phyloP scores from a whole-genome alignment of 2,329 filamentous ascomycete species.

The Xylariaceae sp. region DNA sequence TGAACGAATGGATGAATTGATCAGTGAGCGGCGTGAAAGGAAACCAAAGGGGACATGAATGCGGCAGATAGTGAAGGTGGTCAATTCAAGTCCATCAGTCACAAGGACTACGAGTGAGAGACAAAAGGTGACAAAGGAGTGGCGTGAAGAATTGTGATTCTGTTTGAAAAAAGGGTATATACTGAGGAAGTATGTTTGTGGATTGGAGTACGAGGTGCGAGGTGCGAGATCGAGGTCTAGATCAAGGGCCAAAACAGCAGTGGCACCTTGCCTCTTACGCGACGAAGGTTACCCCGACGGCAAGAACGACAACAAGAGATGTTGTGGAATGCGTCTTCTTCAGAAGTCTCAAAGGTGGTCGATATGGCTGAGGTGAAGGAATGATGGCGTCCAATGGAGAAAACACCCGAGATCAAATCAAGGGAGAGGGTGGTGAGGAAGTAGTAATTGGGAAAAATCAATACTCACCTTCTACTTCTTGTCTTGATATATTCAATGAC shows the following conservation, averaged over 20 bases:
- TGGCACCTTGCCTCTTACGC: conserved; percentile 10
- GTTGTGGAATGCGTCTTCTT: conserved; percentile 27
- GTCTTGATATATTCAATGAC: not conserved
- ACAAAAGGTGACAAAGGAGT: conserved; percentile 24
- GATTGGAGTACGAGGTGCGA: conserved; percentile 12
- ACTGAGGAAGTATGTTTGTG: conserved; percentile 9
- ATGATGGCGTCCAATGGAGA: conserved; percentile 30
- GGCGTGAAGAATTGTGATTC: conserved; percentile 14
- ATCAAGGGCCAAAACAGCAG: conserved; percentile 8
- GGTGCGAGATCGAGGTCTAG: conserved; percentile 5
- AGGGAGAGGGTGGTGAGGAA: conserved; percentile 18
- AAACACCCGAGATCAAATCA: conserved; percentile 22
- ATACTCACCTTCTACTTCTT: not conserved
- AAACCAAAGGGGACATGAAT: conserved; percentile 20
- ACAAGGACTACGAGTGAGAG: conserved; percentile 12
- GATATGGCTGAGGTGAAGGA: conserved; percentile 18
- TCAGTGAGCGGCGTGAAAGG: conserved; percentile 25
- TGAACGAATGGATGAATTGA: conserved; percentile 24
- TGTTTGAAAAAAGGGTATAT: conserved; percentile 15
- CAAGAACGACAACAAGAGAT: conserved; percentile 12
- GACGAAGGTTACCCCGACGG: conserved; percentile 23
- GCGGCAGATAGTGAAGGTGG: conserved; percentile 15
- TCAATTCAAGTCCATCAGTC: conserved; percentile 25
- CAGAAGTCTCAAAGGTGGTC: conserved; percentile 6
- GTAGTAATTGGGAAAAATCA: not conserved